A percentile compares a stretch with the other conserved stretches of the same genome.
Evolutionary conservation across 331 rosid genomes (phyloP).

Genomic region (Quercus tomentella): DNA sequence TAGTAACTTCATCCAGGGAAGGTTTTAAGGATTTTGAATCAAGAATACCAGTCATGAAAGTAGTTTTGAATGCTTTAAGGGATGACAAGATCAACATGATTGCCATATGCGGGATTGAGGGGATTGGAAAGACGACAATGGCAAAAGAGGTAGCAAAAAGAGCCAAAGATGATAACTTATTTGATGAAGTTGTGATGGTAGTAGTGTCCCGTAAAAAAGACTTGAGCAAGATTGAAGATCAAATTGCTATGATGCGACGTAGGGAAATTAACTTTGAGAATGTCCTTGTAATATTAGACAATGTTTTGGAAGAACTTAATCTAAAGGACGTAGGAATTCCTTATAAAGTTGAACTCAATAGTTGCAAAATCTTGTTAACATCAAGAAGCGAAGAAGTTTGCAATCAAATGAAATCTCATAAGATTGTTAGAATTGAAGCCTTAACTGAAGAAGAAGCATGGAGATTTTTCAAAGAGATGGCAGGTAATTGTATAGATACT

Average conservation of each 20-base stretch:
- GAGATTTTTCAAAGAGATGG: constrained; percentile 9
- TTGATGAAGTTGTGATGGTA: not conserved
- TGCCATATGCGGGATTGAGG: not conserved
- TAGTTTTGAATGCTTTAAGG: constrained; percentile 15
- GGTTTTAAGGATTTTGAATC: constrained; percentile 10
- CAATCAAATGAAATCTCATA: constrained; percentile 10
- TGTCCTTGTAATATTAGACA: constrained; percentile 30
- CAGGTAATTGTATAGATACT: not conserved
- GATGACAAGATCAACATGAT: constrained; percentile 8
- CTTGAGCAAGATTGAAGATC: not conserved
- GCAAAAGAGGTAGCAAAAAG: not conserved
- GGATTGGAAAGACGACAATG: not conserved
- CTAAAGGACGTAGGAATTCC: constrained; percentile 27
- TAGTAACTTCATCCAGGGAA: not conserved
- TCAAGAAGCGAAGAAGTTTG: constrained; percentile 22
- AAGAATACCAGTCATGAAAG: not conserved
- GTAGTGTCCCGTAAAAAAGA: not conserved
- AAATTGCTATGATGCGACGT: not conserved
- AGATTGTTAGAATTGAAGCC: not conserved
- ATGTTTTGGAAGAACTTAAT: constrained; percentile 22
- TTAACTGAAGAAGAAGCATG: constrained; percentile 5
- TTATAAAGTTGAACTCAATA: not conserved
- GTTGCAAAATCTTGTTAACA: constrained; percentile 29
- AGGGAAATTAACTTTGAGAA: not conserved
- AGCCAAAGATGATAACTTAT: not conserved